Evolutionary conservation across 148 eudicot species (phyloP), one percentile per base, ranked within the genome.

Genomic region (Diospyros kaki): DNA sequence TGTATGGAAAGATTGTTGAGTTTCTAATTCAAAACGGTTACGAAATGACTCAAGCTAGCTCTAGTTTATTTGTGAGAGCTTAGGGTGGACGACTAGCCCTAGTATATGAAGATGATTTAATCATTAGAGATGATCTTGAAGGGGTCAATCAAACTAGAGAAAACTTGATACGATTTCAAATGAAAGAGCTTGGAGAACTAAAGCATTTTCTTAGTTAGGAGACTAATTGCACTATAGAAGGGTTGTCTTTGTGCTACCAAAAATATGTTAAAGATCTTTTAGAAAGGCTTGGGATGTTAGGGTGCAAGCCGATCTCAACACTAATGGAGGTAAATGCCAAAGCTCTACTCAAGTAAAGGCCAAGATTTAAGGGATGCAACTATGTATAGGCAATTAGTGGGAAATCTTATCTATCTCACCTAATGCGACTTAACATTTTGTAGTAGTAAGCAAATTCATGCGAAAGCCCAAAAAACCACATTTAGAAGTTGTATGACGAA

Each of bases 1-100:
- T 62, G 74, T 71, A 71, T 40, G 74, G 45, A 4, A 71, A 71
- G 45, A 71, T 70, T 6, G 59, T 59, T 51, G 38, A 52, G 28
- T 70, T 55, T 9, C 43, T 72, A 8, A 41, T 39, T 43, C 66
- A 73, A 42, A 13, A 60, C 13, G 63, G 63, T 4, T 71, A 53
- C 41, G 9, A 3, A 9, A 15, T 71, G 46, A 28, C 74, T 5
- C 10, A 5, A 5, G 54, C 54, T 5, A 10, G 10, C 10, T 51
- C 54, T 51, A 51, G 54, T 10, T 51, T 51, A 51, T 51, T 51
- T 51, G 54, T 51, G 5, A 51, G 10, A 51, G 10, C 54, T 51
- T 5, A 51, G 5, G 54, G 54, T 5, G 54, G 54, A 10, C 5
- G 10, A 10, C 54, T 51, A 51, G 54, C 54, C 10, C 54, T 51